Conservation (phyloP, 78 protist species). For the Dictyostelium firmibasis region DNA sequence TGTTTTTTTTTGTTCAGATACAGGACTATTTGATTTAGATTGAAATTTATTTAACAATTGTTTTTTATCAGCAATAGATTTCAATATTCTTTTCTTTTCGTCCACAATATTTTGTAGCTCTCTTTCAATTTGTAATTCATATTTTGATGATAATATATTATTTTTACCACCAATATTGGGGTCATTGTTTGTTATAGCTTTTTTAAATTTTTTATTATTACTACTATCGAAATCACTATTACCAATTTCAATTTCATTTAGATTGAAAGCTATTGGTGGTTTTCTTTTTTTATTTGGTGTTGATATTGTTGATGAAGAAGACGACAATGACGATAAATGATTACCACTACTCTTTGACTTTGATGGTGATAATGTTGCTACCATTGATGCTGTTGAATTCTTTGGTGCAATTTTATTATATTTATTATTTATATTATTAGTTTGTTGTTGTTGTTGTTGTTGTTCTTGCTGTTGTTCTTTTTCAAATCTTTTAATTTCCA, state of each 20-base stretch:
- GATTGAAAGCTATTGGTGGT: not conserved
- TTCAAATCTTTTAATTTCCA: not conserved
- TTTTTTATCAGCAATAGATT: not conserved
- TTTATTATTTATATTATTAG: not conserved
- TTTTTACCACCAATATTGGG: not conserved
- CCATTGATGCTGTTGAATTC: not conserved
- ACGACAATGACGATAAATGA: not conserved
- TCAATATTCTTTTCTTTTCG: conserved; percentile 20
- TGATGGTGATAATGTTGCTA: conserved; percentile 1
- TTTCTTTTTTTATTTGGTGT: conserved; percentile 6
- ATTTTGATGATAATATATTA: not conserved
- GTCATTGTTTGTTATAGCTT: not conserved
- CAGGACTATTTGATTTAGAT: not conserved
- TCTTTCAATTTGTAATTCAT: conserved; percentile 3
- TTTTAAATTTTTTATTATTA: not conserved
- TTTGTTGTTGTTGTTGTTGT: not conserved
- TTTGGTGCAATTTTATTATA: conserved; percentile 11
- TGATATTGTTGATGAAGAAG: not conserved
- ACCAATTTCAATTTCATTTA: not conserved
- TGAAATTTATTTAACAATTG: not conserved
- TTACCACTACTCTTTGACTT: not conserved
- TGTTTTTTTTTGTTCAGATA: not conserved
- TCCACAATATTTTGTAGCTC: not conserved
- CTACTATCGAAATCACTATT: not conserved
- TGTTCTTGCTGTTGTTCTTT: not conserved